phyloP scores from a whole-genome alignment of 306 rosid genomes.

The Medicago lupulina region DNA sequence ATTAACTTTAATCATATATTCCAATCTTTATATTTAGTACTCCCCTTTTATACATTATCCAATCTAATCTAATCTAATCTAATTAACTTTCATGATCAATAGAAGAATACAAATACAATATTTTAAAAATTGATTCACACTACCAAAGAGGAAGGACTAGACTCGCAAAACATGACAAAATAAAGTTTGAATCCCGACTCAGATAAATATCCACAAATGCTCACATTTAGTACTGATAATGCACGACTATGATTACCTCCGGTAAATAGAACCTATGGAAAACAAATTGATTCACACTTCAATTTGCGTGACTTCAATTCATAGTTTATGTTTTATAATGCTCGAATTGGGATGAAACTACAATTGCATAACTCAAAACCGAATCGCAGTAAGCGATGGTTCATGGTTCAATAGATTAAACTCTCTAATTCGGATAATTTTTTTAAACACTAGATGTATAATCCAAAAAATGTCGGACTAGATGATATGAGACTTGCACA shows the following conservation, averaged over 20 bases:
- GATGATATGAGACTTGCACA: too few relatives aligned
- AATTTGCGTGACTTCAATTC: neutral
- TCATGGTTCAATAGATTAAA: neutral
- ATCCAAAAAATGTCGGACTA: too few relatives aligned
- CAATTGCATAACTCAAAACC: neutral
- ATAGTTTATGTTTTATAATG: neutral
- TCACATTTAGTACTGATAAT: too few relatives aligned
- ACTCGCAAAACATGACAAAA: too few relatives aligned
- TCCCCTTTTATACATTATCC: neutral
- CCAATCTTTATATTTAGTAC: conserved; percentile 12
- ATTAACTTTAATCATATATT: conserved; percentile 18
- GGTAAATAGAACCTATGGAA: too few relatives aligned
- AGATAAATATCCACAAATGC: too few relatives aligned
- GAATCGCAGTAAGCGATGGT: neutral
- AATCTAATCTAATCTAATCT: neutral
- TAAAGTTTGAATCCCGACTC: too few relatives aligned
- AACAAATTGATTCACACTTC: neutral
- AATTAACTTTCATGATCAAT: neutral
- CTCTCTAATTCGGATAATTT: too few relatives aligned
- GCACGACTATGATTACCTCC: too few relatives aligned
- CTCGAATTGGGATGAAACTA: neutral
- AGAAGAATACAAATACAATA: neutral
- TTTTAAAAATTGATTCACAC: neutral
- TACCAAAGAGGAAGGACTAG: too few relatives aligned
- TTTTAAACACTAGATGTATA: too few relatives aligned